These are phyloP conservation scores for Diaporthe eres DNA, from an alignment of 2,329 filamentous ascomycete species.

Conservation along the genomic window DNA sequence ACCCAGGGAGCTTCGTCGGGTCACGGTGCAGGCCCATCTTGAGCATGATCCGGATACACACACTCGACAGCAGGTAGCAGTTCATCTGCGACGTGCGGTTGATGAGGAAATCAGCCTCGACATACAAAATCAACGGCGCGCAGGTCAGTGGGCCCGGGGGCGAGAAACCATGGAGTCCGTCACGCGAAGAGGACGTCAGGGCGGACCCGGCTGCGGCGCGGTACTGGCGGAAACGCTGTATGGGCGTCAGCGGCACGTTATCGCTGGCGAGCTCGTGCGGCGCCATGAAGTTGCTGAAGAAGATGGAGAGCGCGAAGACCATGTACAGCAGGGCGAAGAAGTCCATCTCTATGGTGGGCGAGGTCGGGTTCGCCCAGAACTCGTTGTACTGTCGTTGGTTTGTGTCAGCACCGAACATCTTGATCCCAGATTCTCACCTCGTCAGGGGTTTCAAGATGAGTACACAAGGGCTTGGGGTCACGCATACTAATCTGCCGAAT, in stretches of 20 bases:
- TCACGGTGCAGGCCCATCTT: constrained; percentile 73
- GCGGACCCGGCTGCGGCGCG: constrained; percentile 66
- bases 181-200: constrained; percentile 60
- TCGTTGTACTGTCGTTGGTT: constrained; percentile 57
- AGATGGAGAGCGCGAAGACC: constrained; percentile 58
- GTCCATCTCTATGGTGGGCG: constrained; percentile 53
- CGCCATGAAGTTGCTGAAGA: constrained; percentile 60
- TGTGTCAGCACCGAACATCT: not conserved
- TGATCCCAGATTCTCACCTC: constrained; percentile 4
- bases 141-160: constrained; percentile 64
- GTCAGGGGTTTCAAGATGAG: not conserved
- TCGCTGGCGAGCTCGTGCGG: constrained; percentile 61
- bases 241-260: constrained; percentile 56
- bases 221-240: constrained; percentile 63
- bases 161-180: constrained; percentile 53
- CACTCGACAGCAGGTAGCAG: constrained; percentile 66
- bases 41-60: constrained; percentile 67
- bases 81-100: constrained; percentile 66
- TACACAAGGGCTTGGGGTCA: not conserved
- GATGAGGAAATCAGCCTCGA: constrained; percentile 67
- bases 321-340: constrained; percentile 68
- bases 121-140: constrained; percentile 65
- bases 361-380: constrained; percentile 62
- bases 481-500: constrained; percentile 61
- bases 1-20: constrained; percentile 62